Evolutionary conservation across 1,284 basidiomycete species (phyloP).

Genomic region (Boletellus deceptivus): DNA sequence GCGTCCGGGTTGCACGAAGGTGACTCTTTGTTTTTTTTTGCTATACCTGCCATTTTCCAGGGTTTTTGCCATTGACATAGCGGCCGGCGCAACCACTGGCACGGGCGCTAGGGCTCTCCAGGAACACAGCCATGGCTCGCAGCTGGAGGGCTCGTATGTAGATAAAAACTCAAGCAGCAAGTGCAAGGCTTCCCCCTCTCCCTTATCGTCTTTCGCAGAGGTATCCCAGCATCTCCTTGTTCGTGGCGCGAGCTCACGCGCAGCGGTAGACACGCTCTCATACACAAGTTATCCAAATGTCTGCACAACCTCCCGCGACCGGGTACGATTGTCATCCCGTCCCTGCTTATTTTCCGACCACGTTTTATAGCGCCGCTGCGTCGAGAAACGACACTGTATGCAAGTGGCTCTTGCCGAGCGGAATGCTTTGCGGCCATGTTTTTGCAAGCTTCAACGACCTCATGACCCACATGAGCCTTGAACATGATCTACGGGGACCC

Average conservation of each 20-base stretch:
- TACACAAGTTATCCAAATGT: not conserved
- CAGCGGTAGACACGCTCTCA: constrained; percentile 6
- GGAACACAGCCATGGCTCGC: constrained; percentile 5
- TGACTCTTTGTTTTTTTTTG: no score
- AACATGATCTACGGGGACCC: no score
- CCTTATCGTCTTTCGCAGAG: not conserved
- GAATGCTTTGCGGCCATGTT: no score
- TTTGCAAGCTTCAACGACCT: no score
- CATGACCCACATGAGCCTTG: no score
- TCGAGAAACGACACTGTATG: no score
- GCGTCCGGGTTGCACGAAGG: no score
- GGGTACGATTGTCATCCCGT: not conserved
- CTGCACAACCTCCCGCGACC: not conserved
- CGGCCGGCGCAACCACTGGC: not conserved
- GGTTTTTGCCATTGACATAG: no score
- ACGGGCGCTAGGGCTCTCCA: constrained; percentile 1
- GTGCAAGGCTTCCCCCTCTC: not conserved
- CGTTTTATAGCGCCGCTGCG: not conserved
- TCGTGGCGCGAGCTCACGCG: not conserved
- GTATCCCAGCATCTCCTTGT: not conserved
- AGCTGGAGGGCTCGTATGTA: constrained; percentile 10
- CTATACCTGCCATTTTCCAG: no score
- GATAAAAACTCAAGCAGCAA: no score
- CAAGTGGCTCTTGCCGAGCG: no score
- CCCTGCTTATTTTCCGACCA: not conserved